Evolutionary conservation across 2,329 filamentous ascomycete genomes (phyloP), one percentile per base, ranked within the genome.

Genomic region (Aureobasidium melanogenum): DNA sequence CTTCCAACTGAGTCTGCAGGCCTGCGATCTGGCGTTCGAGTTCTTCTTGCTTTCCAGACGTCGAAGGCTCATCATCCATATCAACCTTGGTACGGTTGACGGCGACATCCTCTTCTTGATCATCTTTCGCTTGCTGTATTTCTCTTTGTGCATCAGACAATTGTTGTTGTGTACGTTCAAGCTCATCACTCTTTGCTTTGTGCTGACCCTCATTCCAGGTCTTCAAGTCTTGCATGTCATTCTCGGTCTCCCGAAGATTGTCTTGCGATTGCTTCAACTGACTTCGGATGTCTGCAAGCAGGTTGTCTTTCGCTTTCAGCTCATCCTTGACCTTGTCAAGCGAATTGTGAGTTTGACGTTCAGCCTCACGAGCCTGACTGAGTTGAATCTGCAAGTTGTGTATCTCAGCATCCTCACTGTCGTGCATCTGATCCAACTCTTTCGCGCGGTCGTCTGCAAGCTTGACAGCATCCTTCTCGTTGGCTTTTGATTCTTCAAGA

Each of bases 41-140:
- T 55, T 55, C 24, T 67, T 64, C 10, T 67, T 48, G 47, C 66
- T 62, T 9, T 66, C 63, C 28, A 60, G 63, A 39, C 69, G 48
- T 14, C 24, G 51, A 5, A 36, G 14, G 17, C 46, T 57, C 34
- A 46, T 39, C 34, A 15, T 63, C 47, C 26, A 63, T 54, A 24
- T 66, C 57, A 19, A 69, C 60, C 44, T 69, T 67, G 19, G 41
- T 22, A 26, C 41, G 54, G 9, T 38, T 47, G 30, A 58, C 32
- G 2, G 28, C 41, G 4, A 38, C 24, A 47, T 58, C 41, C 14
- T 58, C 54, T 7, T 58, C 56, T 14, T 50, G 22, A 26, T 50
- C 56, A 10, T 59, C 56, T 22, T 32, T 50, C 1, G 44, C 22
- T 17, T 41, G 48, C 22, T 55, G 59, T 7, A 32, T 39, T 1